phyloP scores from a whole-genome alignment of 306 rosid genomes.

The Cicer yamashitae region DNA sequence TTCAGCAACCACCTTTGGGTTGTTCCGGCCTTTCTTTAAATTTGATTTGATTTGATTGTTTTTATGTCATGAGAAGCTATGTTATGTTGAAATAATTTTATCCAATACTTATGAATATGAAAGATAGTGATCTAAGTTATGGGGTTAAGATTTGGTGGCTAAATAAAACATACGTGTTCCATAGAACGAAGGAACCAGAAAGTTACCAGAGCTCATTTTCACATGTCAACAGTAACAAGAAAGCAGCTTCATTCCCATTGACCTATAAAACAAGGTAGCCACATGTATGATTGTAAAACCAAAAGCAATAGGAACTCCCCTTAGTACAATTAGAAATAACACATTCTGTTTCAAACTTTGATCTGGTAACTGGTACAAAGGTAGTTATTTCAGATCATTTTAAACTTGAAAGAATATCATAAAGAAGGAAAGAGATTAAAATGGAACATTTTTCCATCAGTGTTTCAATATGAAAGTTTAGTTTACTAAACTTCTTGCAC shows the following conservation, averaged over 20 bases:
- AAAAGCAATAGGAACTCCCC: conserved; percentile 28
- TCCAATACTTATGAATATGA: conserved; percentile 15
- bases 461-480: conserved; percentile 37
- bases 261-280: conserved; percentile 61
- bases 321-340: conserved; percentile 28
- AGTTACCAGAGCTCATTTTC: conserved; percentile 76
- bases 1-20: conserved; percentile 34
- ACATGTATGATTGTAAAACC: conserved; percentile 34
- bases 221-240: conserved; percentile 59
- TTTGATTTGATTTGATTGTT: conserved; percentile 33
- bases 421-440: conserved; percentile 20
- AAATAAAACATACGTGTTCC: conserved; percentile 21
- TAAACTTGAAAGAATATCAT: conserved; percentile 7
- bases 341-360: conserved; percentile 16
- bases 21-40: conserved; percentile 31
- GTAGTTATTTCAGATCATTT: conserved; percentile 1
- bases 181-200: conserved; percentile 42
- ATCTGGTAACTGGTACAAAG: background rate
- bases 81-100: conserved; percentile 10
- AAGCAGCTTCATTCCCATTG: conserved; percentile 72
- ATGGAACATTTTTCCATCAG: conserved; percentile 1
- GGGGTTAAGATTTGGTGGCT: conserved; percentile 37
- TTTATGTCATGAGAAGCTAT: conserved; percentile 10
- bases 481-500: conserved; percentile 25
- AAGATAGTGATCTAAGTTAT: conserved; percentile 9